Evolutionary conservation across 2,329 filamentous ascomycete genomes (phyloP), one percentile per base, ranked within the genome.

Genomic region (Hirsutella thompsonii): DNA sequence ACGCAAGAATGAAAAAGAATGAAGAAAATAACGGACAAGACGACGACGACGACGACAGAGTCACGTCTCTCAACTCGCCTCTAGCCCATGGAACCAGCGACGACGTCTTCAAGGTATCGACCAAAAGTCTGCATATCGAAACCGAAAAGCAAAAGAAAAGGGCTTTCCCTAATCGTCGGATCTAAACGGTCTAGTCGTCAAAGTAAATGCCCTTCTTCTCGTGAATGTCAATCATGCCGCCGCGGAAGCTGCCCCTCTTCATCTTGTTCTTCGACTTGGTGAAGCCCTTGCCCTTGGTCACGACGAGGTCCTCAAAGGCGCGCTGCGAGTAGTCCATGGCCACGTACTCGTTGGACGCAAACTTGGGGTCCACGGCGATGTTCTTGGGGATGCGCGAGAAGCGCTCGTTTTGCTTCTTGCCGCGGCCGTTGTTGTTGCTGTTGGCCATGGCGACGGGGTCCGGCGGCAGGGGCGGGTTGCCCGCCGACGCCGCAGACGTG

Each of bases 231-330:
- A 98, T 94, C 40, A 74, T 64, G 6, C 92, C 92, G 36, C 92
- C 92, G 37, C 83, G 79, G 71, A 94, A 98, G 49, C 82, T 86
- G 39, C 92, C 92, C 52, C 79, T 74, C 73, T 88, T 89, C 74
- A 88, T 92, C 73, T 98, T 98, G 67, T 98, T 98, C 79, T 98
- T 98, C 70, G 96, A 92, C 71, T 98, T 98, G 45, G 90, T 96
- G 66, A 98, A 98, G 4, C 87, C 88, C 68, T 95, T 96, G 54
- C 92, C 92, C 59, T 83, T 86, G 26, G 90, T 96, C 32, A 94
- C 76, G 38, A 88, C 85, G 47, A 98, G 67, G 57, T 95, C 89
- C 50, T 87, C 76, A 56, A 89, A 85, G 8, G 93, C 93, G 51
- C 79, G 79, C 52, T 92, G 82, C 20, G 89, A 90, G 64, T 96